Evolutionary conservation across 441 rosid genomes (phyloP).

Genomic region (Raphanus hybrid): DNA sequence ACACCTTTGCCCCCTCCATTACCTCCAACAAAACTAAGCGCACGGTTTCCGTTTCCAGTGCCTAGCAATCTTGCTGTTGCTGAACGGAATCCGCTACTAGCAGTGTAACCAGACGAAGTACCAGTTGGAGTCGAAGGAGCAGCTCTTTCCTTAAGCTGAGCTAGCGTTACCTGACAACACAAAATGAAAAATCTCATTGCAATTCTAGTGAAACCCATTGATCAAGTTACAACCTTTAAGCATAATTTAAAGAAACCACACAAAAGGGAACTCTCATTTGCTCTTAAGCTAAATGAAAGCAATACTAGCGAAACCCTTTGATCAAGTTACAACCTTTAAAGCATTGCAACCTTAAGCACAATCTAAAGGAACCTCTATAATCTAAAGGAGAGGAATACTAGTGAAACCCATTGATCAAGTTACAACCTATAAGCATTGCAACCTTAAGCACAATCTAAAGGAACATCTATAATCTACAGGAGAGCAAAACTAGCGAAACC

Average conservation of each 20-base stretch:
- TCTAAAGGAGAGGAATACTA: constrained; percentile 10
- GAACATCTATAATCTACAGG: neutral
- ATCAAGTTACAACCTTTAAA: neutral
- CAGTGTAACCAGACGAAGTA: constrained; percentile 68
- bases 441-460: neutral
- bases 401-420: constrained; percentile 24
- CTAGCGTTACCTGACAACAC: constrained; percentile 78
- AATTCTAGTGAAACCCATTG: constrained; percentile 30
- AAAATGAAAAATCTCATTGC: neutral
- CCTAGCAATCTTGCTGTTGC: constrained; percentile 94
- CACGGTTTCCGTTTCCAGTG: constrained; percentile 84
- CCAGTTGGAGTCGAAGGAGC: constrained; percentile 86
- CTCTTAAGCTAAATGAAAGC: neutral
- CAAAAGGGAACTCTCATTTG: neutral
- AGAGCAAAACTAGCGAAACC: neutral
- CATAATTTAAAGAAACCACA: neutral
- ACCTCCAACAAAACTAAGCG: constrained; percentile 90
- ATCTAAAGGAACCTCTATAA: neutral
- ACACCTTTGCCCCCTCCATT: constrained; percentile 82
- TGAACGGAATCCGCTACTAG: constrained; percentile 89
- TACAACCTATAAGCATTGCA: neutral
- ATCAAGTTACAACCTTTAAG: constrained; percentile 10
- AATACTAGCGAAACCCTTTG: neutral
- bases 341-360: neutral
- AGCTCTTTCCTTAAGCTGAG: constrained; percentile 90